Base-by-base conservation (phyloP, 805 yeast genomes). In the Candida schatavii region DNA sequence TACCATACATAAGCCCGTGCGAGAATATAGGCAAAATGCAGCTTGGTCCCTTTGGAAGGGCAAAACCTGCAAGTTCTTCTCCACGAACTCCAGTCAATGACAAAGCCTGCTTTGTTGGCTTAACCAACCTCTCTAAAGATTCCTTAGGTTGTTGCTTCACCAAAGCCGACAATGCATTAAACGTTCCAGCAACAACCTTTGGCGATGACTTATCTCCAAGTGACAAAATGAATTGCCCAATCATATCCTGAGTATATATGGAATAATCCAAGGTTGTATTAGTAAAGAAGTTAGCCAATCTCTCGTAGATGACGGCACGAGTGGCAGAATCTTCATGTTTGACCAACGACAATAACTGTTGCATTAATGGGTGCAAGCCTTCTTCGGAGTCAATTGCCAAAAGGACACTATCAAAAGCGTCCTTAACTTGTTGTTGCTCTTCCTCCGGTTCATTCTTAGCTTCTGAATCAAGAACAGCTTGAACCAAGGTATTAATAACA, bases 1-100 rank as follows among this genome's bases (percentile, higher is more conserved):
- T 77, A 49, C 99, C 99, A 63, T 89, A 88, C 95, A 91, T 88
- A 56, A 93, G 77, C 46, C 98, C 98, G 60, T 91, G 97, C 51
- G 88, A 69, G 70, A 93, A 93, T 40, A 95, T 78, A 22, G 99
- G 99, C 51, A 93, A 72, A 30, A 93, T 66, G 65, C 95, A 85
- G 57, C 77, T 81, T 45, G 97, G 95, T 38, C 98, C 95, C 60
- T 81, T 81, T 62, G 95, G 81, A 67, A 80, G 55, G 47, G 77
- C 58, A 62, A 90, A 86, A 0, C 88, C 97, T 26, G 83, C 78
- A 39, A 90, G 63, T 25, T 85, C 88, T 54, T 75, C 74, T 1
- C 81, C 84, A 28, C 70, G 69, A 18, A 71, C 71, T 20, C 89
- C 88, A 15, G 88, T 77, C 43, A 80, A 61, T 25, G 71, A 71